Evolutionary conservation across 768 basidiomycete genomes (phyloP), one percentile per base, ranked within the genome.

Genomic region (Kwoniella shandongensis): DNA sequence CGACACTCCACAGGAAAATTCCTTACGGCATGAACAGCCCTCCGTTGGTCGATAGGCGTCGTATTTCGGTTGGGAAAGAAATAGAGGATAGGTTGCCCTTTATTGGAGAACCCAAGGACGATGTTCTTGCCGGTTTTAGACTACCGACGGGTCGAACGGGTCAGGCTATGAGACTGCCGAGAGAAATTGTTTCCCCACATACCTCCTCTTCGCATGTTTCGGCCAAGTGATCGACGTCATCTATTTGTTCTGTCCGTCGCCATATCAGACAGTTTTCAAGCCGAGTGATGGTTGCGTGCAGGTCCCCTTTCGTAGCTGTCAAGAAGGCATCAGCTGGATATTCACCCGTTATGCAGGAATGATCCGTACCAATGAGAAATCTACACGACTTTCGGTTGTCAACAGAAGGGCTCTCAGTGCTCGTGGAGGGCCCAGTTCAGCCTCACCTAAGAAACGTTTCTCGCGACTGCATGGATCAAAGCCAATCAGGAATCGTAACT

Each of bases 61-160:
- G 35, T 57, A 60, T 66, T 69, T 13, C 66, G 2, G 32, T 61
- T 55, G 12, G 71, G 71, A 44, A 74, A 70, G 66, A 76, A 73
- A 48, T 73, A 70, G 12, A 74, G 45, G 35, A 76, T 62, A 8
- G 75, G 75, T 36, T 67, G 69, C 25, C 50, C 44, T n/a, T 57
- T 48, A 1, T 46, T 54, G 17, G 63, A 56, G 48, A 59, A 71
- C 3, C 69, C 72, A 36, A 71, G 25, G 20, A 63, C 56, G 49
- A 74, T 52, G 42, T 72, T 69, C 59, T 74, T 74, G 23, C 70
- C 72, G n/a, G 65, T 63, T 41, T 18, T 57, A 2, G 66, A 54
- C 70, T 73, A 32, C 5, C 10, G 35, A 8, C 23, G 18, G 10
- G 20, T 27, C n/a, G 18, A 40, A 17, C 10, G n/a, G 26, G 30